Evolutionary conservation across 2,329 filamentous ascomycete species (phyloP), one percentile per base, ranked within the genome.

Genomic region (Xylaria sp.): DNA sequence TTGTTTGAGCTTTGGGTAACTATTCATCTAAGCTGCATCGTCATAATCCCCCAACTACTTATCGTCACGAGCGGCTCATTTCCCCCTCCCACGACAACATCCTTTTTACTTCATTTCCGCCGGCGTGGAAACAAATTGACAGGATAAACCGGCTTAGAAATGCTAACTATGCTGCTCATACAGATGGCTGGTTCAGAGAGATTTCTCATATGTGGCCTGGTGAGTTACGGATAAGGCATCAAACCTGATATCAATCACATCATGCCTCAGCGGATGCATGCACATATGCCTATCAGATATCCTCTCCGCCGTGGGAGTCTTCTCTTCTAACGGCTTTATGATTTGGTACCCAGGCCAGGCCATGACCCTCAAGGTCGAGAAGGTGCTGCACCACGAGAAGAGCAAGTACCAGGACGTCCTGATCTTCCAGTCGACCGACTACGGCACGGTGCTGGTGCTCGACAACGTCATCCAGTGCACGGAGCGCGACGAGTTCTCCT

Each of bases 111-210:
- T 45, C 11, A 54, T 21, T 4, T 12, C 19, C 36, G 8, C 56
- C 14, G n/a, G 5, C 21, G 24, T 27, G 12, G 42, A 53, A 50
- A 11, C 32, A 42, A 5, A 53, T 32, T n/a, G 21, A 60, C 39
- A 42, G 9, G 8, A 61, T 2, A 8, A 17, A 21, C 27, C 21
- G 27, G n/a, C 34, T 24, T 14, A 2, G 27, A 21, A 5, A 61
- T 61, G 47, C 61, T 70, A 42, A 64, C 74, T 71, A 32, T 70
- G 53, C 42, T 64, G 59, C 24, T 61, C 39, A 54, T 53, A 53
- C 75, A 97, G 96, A 98, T 97, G 96, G 95, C 85, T 99, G 96
- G 96, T 99, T 99, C 92, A 93, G 94, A 83, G 96, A 99, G 86
- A 94, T 97, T 85, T 97, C 93, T 76, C 86, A 96, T 80, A 98